Evolutionary conservation across 768 basidiomycete genomes (phyloP).

Genomic region (Xerocomellus intermedius): DNA sequence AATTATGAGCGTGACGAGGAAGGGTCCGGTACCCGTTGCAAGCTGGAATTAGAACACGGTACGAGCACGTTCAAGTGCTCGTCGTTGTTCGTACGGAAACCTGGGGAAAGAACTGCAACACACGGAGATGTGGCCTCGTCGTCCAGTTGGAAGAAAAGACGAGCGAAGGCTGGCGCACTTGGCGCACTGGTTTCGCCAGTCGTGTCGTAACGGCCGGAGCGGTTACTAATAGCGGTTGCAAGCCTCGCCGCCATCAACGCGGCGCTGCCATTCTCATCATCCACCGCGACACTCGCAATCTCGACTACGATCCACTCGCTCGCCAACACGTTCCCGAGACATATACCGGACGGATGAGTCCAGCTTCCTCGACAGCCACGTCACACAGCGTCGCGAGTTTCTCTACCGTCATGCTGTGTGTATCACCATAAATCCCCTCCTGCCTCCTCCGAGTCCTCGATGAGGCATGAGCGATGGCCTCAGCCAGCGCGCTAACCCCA

Average conservation of each 20-base stretch:
- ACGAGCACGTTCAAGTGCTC: conserved; percentile 19
- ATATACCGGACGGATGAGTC: not conserved
- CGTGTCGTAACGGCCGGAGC: conserved; percentile 32
- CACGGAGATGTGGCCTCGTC: conserved; percentile 15
- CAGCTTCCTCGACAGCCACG: not conserved
- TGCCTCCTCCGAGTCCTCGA: not conserved
- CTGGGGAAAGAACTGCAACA: conserved; percentile 7
- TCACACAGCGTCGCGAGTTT: not conserved
- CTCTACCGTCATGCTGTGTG: not conserved
- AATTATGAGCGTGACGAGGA: conserved; percentile 31
- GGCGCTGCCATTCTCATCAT: conserved; percentile 17
- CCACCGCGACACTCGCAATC: not conserved
- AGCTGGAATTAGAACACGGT: conserved; percentile 22
- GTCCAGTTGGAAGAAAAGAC: conserved; percentile 21
- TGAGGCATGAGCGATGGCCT: not conserved
- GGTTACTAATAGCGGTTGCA: conserved; percentile 28
- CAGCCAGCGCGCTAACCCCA: conserved; percentile 30
- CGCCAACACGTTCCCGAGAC: not conserved
- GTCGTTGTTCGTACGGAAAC: conserved; percentile 15
- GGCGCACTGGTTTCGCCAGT: conserved; percentile 34
- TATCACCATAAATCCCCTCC: not conserved
- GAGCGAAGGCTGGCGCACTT: not conserved
- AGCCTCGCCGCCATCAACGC: conserved; percentile 23
- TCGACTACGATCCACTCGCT: conserved; percentile 6
- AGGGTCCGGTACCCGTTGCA: conserved; percentile 18